Base-by-base conservation (phyloP, 257 asterid species). In the Petunia secreta region DNA sequence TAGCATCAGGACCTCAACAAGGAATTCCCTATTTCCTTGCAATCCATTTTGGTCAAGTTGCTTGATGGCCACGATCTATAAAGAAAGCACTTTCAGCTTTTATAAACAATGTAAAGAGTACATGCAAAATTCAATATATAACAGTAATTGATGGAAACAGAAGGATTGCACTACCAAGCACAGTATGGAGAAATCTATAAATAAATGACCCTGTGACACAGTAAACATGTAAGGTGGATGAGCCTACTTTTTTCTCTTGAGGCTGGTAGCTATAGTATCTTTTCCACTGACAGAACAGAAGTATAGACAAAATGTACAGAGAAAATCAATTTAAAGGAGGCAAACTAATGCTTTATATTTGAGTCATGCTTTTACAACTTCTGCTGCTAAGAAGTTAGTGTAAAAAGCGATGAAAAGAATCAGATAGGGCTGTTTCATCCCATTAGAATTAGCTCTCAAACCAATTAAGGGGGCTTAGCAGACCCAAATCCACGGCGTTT, bases 21-120 rank as follows among this genome's bases (percentile, higher is more conserved):
- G 92, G 81, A 92, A 93, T 87, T 91, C 98, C 80, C 97, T 84
- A 83, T 93, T 91, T 46, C 97, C 97, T 91, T 91, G 97, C 90
- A 92, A 86, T 52, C 98, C 96, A 83, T 91, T 86, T 43, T 91
- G 90, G 80, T 93, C 94, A 10, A 92, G 93, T 84, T 92, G 96
- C 88, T 93, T 93, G 81, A 93, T 89, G 75, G 97, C 97, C 81
- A 90, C 98, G 79, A 90, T 65, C 97, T 92, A 84, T 65, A 75
- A 69, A 75, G 43, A 48, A 75, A 75, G 11, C 5, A 55, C 37
- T 67, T n/a, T 15, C 75, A 66, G 37, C 54, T 48, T 14, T 43
- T 14, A 43, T 16, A 67, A 43, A 48, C 39, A 67, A 43, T 66
- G 53, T 43, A 43, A 66, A 66, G 54, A n/a, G 75, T 67, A 10